Evolutionary conservation across 208 protist genomes (phyloP).

Genomic region (Porcisia hertigi): DNA sequence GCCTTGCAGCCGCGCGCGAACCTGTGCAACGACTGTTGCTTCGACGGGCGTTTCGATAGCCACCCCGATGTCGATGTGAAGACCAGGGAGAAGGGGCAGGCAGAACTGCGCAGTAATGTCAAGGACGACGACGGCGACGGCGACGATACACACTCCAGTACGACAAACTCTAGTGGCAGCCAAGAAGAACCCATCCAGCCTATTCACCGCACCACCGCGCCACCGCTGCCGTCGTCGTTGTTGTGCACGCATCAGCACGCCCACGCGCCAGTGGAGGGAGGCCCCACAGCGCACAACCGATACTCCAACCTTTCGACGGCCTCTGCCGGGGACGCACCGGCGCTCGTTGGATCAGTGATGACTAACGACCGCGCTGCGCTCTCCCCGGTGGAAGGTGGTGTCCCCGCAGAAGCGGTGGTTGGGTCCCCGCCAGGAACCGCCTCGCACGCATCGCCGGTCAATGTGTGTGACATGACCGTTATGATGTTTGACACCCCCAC

Average conservation of each 20-base stretch:
- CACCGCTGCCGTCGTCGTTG: constrained; percentile 7
- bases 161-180: not conserved
- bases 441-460: not conserved
- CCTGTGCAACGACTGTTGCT: not conserved
- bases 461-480: not conserved
- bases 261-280: not conserved
- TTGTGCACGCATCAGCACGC: constrained; percentile 2
- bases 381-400: not conserved
- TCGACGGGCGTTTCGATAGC: not conserved
- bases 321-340: not conserved
- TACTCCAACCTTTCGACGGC: not conserved
- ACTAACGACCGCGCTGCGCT: not conserved
- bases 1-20: not conserved
- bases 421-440: not conserved
- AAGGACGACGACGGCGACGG: not conserved
- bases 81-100: not conserved
- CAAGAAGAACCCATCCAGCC: constrained; percentile 41
- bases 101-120: not conserved
- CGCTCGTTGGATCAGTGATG: not conserved
- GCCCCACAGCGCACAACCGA: not conserved
- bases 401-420: not conserved
- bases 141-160: not conserved
- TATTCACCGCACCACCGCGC: constrained; percentile 27
- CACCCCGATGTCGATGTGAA: not conserved
- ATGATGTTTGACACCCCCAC: too few species aligned